Evolutionary conservation across 2,329 filamentous ascomycete genomes (phyloP), one percentile per base, ranked within the genome.

Genomic region (Lasiodiplodia gonubiensis): DNA sequence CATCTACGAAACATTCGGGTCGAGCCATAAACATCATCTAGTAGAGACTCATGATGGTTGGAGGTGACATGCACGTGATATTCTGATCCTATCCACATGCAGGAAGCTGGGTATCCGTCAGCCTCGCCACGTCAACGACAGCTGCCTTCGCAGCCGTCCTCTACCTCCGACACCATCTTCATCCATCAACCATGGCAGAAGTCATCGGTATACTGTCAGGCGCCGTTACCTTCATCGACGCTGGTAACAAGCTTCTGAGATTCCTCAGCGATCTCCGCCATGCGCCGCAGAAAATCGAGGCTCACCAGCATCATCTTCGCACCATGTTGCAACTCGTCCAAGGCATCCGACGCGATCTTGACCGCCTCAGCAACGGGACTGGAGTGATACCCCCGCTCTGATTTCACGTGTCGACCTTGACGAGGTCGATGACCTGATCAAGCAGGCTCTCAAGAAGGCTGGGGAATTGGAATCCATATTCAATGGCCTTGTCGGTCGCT

Each of bases 201-300:
- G 53, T 57, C 53, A 57, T 57, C 10, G 53, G 53, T 2, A 57
- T 57, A 33, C 53, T 57, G 1, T 57, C 53, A 11, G 21, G 53
- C 5, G 53, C 35, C 11, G 7, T 57, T 21, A 39, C 53, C n/a
- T 57, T 57, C 53, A 16, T 57, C 18, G 53, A 57, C n/a, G 35
- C 53, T 14, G 53, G 23, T 4, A 30, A 6, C 10, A 57, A 57
- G 18, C 4, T 57, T 7, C 16, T 57, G 53, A 27, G 25, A 25
- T 39, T 57, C 33, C 25, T 18, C n/a, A 39, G 33, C 21, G 53
- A 37, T n/a, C 33, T 57, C 14, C 18, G 16, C 27, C n/a, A 57
- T 57, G 53, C 53, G 8, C 33, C 53, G 53, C 53, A 55, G 18
- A 55, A 37, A 55, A 8, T 55, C 27, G 16, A 55, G 21, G 11